Base-by-base conservation (phyloP, 768 basidiomycete species). In the Tulasnella sp. region DNA sequence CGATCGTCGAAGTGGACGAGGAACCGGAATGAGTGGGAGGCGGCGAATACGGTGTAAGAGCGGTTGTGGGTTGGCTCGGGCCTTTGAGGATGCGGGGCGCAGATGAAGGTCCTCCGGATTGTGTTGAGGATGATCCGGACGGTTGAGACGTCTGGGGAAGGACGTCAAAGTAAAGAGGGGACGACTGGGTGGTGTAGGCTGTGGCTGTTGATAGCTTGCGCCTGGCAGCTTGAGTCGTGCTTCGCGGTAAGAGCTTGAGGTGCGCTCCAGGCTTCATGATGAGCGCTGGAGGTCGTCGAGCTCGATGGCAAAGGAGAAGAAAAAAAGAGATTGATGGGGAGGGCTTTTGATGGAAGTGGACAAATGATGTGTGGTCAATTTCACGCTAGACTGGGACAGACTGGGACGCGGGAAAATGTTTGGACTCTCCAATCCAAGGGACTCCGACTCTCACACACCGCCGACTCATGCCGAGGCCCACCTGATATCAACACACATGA, bases 341-440 rank as follows among this genome's bases (percentile, higher is more conserved):
- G 14, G 36, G 68, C 11, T 8, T 67, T 37, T n/a, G 68, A 42
- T 37, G 68, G 68, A 70, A 70, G 36, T 17, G 58, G 58, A 64
- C 58, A 64, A 64, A 64, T 64, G 58, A 64, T 70, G 40, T n/a
- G 68, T 31, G 68, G n/a, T 19, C 68, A 70, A 70, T 70, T 70
- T 70, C 68, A 70, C 36, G 68, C 68, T 70, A 38, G 40, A 70
- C 68, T 19, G 68, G 31, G 68, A 19, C 58, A n/a, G n/a, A n/a
- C 45, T 22, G 17, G 19, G n/a, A 2, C 58, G 58, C 58, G 58
- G 58, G 58, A 64, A 64, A 64, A 64, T 34, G 58, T 64, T 64
- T 64, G 58, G 58, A 64, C 58, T 64, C 52, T 2, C 25, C n/a
- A n/a, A n/a, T 9, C 19, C 52, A 12, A 64, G 25, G 58, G 58